Evolutionary conservation across 192 early-diverging fungal genomes (phyloP).

Genomic region (Rhizophagus prolifer): DNA sequence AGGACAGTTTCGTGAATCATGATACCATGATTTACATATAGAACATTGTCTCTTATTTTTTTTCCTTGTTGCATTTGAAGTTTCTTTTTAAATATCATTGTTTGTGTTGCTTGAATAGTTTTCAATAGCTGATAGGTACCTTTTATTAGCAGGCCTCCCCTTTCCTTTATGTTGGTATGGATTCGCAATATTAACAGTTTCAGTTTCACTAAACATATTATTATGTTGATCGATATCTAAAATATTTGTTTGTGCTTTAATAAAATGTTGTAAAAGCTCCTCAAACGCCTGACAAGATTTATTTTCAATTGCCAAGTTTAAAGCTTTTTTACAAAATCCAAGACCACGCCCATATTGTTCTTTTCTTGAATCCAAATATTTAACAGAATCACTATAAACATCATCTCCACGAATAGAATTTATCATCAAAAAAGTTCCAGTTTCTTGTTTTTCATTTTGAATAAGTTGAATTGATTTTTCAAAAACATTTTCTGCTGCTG

Average conservation of each 20-base stretch:
- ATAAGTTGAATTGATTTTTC: background rate
- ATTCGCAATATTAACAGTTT: too few relatives aligned
- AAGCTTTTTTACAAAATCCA: background rate
- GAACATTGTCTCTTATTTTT: background rate
- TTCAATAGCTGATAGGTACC: background rate
- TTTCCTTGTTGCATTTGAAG: background rate
- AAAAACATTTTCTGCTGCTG: background rate
- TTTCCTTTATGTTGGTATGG: background rate
- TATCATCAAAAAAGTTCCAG: background rate
- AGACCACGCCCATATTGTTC: background rate
- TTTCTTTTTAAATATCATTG: too few relatives aligned
- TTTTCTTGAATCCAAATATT: background rate
- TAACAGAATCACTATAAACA: background rate
- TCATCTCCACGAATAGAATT: background rate
- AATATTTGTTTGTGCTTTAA: background rate
- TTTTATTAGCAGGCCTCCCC: background rate
- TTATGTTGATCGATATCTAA: background rate
- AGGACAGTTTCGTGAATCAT: background rate
- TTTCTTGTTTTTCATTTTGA: background rate
- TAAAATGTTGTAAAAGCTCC: background rate
- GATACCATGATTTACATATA: background rate
- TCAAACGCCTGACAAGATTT: background rate
- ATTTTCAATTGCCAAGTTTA: background rate
- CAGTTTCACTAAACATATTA: background rate
- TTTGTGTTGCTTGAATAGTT: background rate